These are phyloP conservation scores for Speleostelium caveatum DNA, from an alignment of 78 protist species.

Conservation along the genomic window DNA sequence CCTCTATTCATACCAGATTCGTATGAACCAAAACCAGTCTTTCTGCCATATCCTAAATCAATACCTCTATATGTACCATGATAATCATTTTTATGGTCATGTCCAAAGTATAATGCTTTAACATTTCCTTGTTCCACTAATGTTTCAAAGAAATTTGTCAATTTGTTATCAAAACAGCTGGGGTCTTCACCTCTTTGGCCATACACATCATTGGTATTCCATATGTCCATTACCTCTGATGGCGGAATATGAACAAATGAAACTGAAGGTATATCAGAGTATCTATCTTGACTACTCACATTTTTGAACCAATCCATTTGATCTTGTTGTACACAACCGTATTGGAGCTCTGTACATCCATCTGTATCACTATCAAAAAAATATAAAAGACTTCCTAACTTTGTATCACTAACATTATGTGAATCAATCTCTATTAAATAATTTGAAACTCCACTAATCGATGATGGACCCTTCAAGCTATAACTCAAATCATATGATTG, in stretches of 20 bases:
- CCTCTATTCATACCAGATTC: background rate
- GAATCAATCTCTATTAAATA: too few relatives aligned
- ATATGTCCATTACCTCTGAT: constrained; percentile 23
- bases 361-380: too few relatives aligned
- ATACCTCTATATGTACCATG: too few relatives aligned
- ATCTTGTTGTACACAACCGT: constrained; percentile 27
- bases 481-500: too few relatives aligned
- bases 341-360: too few relatives aligned
- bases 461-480: background rate
- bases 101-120: too few relatives aligned
- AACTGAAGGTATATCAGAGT: background rate
- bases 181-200: constrained; percentile 15
- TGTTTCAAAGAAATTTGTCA: constrained; percentile 5
- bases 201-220: constrained; percentile 26
- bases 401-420: constrained; percentile 29
- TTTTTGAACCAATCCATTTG: constrained; percentile 30
- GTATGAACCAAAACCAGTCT: constrained; percentile 50
- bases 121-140: constrained; percentile 25
- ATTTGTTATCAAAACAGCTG: constrained; percentile 17
- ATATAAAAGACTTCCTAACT: background rate
- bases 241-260: too few relatives aligned
- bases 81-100: too few relatives aligned
- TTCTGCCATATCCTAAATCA: constrained; percentile 61
- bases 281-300: background rate
- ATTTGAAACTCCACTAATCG: constrained; percentile 5